These are phyloP conservation scores for Erythrophleum ivorense DNA, from an alignment of 331 rosid species.

Conservation along the genomic window DNA sequence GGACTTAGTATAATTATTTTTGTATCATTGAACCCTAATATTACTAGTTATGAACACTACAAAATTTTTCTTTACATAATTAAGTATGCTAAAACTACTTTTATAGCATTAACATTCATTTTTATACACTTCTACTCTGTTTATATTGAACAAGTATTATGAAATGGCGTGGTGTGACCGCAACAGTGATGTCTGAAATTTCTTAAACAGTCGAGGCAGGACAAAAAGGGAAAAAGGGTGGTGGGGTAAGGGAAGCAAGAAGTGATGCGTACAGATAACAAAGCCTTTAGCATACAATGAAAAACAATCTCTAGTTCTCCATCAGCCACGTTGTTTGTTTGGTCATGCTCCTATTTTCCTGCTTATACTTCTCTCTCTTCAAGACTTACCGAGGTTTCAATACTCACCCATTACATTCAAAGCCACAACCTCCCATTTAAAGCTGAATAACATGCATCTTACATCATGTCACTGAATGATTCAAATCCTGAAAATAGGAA, in stretches of 20 bases:
- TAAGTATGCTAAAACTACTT: too few species aligned
- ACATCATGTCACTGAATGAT: constrained; percentile 12
- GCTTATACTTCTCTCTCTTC: constrained; percentile 1
- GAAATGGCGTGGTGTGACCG: constrained; percentile 17
- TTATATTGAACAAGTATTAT: background rate
- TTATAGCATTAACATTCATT: too few species aligned
- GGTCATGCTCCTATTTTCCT: background rate
- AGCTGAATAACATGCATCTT: background rate
- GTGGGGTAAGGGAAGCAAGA: constrained; percentile 1
- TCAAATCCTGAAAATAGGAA: constrained; percentile 35
- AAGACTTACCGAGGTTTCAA: background rate
- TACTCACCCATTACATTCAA: background rate
- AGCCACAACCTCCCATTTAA: background rate
- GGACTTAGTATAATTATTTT: background rate
- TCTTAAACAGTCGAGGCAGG: background rate
- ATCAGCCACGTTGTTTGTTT: constrained; percentile 5
- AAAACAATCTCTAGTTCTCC: background rate
- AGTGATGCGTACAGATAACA: constrained; percentile 4
- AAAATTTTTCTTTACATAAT: too few species aligned
- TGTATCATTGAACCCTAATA: background rate
- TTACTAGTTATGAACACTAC: too few species aligned
- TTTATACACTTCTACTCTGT: background rate
- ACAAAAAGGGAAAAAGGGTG: background rate
- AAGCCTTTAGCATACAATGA: background rate
- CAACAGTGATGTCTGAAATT: background rate